phyloP scores from a whole-genome alignment of 371 early-diverging fungal species.

The Mucor racemosus region DNA sequence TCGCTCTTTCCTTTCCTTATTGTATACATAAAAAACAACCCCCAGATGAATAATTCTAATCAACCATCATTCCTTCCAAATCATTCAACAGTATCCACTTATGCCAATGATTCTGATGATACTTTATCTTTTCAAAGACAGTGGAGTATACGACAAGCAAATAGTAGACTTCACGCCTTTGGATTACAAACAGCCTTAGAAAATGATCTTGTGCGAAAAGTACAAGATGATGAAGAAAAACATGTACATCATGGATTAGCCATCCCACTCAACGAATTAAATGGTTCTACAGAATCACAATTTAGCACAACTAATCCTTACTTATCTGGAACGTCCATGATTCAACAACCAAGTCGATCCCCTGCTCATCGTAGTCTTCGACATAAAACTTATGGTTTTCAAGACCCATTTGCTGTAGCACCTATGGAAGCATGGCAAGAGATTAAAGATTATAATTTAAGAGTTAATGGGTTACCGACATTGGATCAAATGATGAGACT shows the following conservation, averaged over 20 bases:
- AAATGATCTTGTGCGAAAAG: slow-evolving; percentile 41
- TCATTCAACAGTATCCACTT: background rate
- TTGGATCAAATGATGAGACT: slow-evolving; percentile 54
- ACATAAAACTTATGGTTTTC: slow-evolving; percentile 45
- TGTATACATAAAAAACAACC: background rate
- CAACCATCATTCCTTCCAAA: background rate
- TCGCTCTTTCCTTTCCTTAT: background rate
- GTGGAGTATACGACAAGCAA: slow-evolving; percentile 56
- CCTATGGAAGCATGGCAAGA: slow-evolving; percentile 60
- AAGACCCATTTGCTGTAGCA: slow-evolving; percentile 50
- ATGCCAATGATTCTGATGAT: background rate
- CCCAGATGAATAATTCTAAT: background rate
- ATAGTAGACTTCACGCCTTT: slow-evolving; percentile 41
- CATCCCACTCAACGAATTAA: slow-evolving; percentile 39
- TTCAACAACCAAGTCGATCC: slow-evolving; percentile 21
- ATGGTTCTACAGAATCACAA: slow-evolving; percentile 11
- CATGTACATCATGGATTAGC: slow-evolving; percentile 19
- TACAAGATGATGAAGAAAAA: slow-evolving; percentile 36
- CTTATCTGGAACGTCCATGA: slow-evolving; percentile 19
- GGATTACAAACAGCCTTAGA: slow-evolving; percentile 43
- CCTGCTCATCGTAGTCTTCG: slow-evolving; percentile 24
- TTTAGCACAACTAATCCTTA: slow-evolving; percentile 40
- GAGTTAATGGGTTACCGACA: slow-evolving; percentile 55
- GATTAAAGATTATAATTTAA: slow-evolving; percentile 54
- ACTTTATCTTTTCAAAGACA: slow-evolving; percentile 15